phyloP scores from a whole-genome alignment of 2,329 filamentous ascomycete species.

The Penicillium frequentans region DNA sequence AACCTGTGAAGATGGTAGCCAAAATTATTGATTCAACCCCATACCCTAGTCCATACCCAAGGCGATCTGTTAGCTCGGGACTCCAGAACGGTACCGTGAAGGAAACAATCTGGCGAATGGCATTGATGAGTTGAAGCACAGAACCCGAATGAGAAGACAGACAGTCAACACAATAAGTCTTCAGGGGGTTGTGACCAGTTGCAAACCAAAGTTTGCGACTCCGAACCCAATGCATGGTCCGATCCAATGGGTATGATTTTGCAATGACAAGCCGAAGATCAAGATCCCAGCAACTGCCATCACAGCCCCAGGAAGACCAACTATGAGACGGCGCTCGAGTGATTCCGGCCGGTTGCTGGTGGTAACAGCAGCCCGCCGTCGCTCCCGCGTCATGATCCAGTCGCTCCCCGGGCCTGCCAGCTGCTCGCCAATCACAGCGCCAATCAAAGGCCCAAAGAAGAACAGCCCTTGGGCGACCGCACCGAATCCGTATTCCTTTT shows the following conservation, averaged over 20 bases:
- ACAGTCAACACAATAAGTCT: conserved; percentile 3
- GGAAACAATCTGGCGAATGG: background rate
- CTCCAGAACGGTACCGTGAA: conserved; percentile 2
- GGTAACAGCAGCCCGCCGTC: background rate
- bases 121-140: background rate
- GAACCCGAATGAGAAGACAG: background rate
- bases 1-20: background rate
- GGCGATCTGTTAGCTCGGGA: background rate
- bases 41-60: background rate
- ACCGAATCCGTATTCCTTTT: background rate
- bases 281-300: background rate
- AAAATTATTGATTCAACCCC: background rate
- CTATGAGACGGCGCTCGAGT: background rate
- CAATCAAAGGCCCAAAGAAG: conserved; percentile 1
- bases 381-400: background rate
- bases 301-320: background rate
- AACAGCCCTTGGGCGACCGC: background rate
- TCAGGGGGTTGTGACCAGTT: background rate
- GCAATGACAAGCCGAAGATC: background rate
- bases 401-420: background rate
- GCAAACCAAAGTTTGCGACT: background rate
- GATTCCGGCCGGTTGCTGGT: background rate
- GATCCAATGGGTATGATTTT: conserved; percentile 1
- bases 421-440: background rate
- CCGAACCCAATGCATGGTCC: background rate